phyloP scores from a whole-genome alignment of 2,329 filamentous ascomycete genomes.

The Apiospora aurea region DNA sequence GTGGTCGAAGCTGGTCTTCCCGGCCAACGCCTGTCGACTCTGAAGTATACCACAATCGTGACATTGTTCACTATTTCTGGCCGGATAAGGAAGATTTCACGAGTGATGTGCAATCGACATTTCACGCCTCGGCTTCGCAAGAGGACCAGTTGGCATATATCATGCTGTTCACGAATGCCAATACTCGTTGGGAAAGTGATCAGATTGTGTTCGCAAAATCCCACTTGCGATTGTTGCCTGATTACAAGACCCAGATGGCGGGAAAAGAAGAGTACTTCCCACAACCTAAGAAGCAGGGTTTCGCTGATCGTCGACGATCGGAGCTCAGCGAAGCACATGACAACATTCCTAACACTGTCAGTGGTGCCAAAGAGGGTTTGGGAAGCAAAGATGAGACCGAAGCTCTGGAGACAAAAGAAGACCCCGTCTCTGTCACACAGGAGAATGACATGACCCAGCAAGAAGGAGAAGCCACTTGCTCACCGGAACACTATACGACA shows the following conservation, averaged over 20 bases:
- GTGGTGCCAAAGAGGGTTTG: not conserved
- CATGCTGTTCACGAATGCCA: conserved; percentile 25
- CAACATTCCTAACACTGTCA: not conserved
- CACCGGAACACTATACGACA: conserved; percentile 3
- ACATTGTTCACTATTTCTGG: not conserved
- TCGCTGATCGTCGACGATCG: conserved; percentile 28
- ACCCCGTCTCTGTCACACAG: not conserved
- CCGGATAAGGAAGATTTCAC: not conserved
- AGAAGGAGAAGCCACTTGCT: not conserved
- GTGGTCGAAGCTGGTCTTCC: not conserved
- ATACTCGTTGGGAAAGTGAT: conserved; percentile 36
- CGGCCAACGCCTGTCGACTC: not conserved
- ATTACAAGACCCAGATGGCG: conserved; percentile 27
- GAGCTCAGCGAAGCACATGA: not conserved
- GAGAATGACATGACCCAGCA: not conserved
- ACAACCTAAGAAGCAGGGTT: conserved; percentile 30
- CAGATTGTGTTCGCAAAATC: conserved; percentile 37
- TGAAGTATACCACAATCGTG: not conserved
- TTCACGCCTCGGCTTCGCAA: not conserved
- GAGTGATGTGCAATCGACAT: not conserved
- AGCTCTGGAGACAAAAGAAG: not conserved
- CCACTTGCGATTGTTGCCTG: conserved; percentile 34
- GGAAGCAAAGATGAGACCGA: not conserved
- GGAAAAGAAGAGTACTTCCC: not conserved
- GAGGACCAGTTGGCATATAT: not conserved